Evolutionary conservation across 257 asterid species (phyloP), one percentile per base, ranked within the genome.

Genomic region (Buddleja alternifolia): DNA sequence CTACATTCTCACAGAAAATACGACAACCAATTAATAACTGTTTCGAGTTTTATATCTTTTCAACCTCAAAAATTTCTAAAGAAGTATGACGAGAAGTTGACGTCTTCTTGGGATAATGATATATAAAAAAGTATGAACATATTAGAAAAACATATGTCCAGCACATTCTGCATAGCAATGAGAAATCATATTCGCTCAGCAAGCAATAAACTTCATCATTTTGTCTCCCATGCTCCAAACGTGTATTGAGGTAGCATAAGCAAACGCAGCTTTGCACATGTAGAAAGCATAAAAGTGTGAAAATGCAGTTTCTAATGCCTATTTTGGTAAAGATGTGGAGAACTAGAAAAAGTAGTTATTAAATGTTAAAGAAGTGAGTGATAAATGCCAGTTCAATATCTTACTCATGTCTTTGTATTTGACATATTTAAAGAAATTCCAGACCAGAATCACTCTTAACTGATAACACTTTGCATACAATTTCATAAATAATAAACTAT

Each of bases 381-480:
- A 40, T 39, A 25, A n/a, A 47, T 46, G 19, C 21, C 1, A 36
- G 19, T 16, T 55, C 48, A 25, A 61, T 42, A 63, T 55, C 34
- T 12, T 4, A 36, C 48, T 61, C 20, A 46, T 21, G 53, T 16
- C 54, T 46, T 61, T 29, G 34, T 36, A 57, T 64, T 25, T 17
- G 48, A 24, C 14, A 46, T 46, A 53, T 41, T 50, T 40, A 67
- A 57, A 9, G 63, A 62, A 25, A 62, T 34, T 32, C 59, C 42
- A 57, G 36, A 51, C 52, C 23, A 45, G n/a, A 64, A 42, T 23
- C 45, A 17, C 46, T 60, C 74, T 52, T 45, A 10, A 59, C 59
- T 8, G 8, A 53, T 21, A 52, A 44, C 17, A 44, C 25, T 46
- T 53, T 14, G 39, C 37, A 70, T 67, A 50, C 51, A 53, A 45